Evolutionary conservation across 2,329 filamentous ascomycete genomes (phyloP), one percentile per base, ranked within the genome.

Genomic region (Hymenotorrendiella dingleyae): DNA sequence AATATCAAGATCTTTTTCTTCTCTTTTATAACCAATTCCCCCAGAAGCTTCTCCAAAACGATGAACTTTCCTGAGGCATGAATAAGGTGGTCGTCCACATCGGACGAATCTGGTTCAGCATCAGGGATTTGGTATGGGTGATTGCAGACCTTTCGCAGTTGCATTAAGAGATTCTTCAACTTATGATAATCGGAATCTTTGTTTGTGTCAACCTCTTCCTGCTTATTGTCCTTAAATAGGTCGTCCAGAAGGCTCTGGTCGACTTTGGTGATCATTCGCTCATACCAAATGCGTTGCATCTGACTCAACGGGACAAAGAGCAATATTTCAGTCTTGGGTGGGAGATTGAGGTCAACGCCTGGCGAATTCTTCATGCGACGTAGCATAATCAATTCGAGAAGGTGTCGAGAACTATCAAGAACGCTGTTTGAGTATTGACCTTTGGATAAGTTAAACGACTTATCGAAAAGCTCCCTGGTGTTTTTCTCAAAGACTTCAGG

Each of bases 131-230:
- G 53, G 28, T 62, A 98, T 0, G 93, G 91, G 63, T 98, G 93
- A 52, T 91, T 95, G 4, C 97, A 72, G 47, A 89, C 94, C 62
- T 96, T 97, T 16, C 93, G 80, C 14, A 98, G 72, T 62, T 97
- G 93, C 76, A 96, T 86, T 34, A 98, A 67, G 24, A 98, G 93
- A 56, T 98, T 97, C 74, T 84, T 94, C 40, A 97, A 68, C 49
- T 68, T 70, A 30, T 64, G 63, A 70, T 70, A 74, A 3, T 66
- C 63, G 8, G 36, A 30, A 32, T 20, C 7, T 14, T 39, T 34
- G 2, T 34, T 16, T 11, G 41, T 24, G 22, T 20, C 19, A 6
- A 17, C 28, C 19, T 43, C 41, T 11, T 43, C 70, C 6, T 46
- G 35, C 27, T 42, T 29, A 0, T 65, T 64, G 14, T 66, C 64